Percentiles rank a stretch among this genome's conserved stretches.
Evolutionary conservation across 805 yeast species (phyloP).

Genomic region (Blastobotrys chiropterorum): DNA sequence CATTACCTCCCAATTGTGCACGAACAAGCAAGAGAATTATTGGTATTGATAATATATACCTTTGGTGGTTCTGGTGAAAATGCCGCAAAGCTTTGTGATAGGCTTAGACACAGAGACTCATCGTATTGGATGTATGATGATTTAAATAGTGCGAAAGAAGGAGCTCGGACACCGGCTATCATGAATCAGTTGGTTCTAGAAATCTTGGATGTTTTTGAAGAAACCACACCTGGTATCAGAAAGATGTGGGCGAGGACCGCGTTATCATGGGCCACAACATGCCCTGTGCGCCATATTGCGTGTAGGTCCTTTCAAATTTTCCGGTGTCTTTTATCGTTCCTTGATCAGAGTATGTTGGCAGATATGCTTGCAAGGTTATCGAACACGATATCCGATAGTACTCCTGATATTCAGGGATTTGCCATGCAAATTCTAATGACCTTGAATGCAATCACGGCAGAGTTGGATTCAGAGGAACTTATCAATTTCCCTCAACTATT

Average conservation of each 20-base stretch:
- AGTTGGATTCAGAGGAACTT: slow-evolving; percentile 67
- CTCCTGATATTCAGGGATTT: slow-evolving; percentile 89
- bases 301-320: slow-evolving; percentile 93
- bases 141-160: slow-evolving; percentile 63
- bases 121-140: slow-evolving; percentile 83
- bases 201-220: slow-evolving; percentile 38
- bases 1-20: slow-evolving; percentile 81
- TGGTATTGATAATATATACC: slow-evolving; percentile 53
- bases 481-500: slow-evolving; percentile 88
- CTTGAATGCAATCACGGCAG: slow-evolving; percentile 84
- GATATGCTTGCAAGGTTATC: slow-evolving; percentile 92
- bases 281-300: slow-evolving; percentile 95
- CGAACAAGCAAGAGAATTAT: slow-evolving; percentile 72
- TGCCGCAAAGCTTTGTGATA: slow-evolving; percentile 50
- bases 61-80: slow-evolving; percentile 31
- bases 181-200: slow-evolving; percentile 70
- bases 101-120: slow-evolving; percentile 48
- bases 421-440: slow-evolving; percentile 98
- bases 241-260: slow-evolving; percentile 82
- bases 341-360: slow-evolving; percentile 82
- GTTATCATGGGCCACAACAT: slow-evolving; percentile 91
- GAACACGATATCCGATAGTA: slow-evolving; percentile 85
- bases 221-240: slow-evolving; percentile 44
- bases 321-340: slow-evolving; percentile 69
- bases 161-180: slow-evolving; percentile 76